phyloP scores from a whole-genome alignment of 1,139 yeast species.

The Pichia sp. region DNA sequence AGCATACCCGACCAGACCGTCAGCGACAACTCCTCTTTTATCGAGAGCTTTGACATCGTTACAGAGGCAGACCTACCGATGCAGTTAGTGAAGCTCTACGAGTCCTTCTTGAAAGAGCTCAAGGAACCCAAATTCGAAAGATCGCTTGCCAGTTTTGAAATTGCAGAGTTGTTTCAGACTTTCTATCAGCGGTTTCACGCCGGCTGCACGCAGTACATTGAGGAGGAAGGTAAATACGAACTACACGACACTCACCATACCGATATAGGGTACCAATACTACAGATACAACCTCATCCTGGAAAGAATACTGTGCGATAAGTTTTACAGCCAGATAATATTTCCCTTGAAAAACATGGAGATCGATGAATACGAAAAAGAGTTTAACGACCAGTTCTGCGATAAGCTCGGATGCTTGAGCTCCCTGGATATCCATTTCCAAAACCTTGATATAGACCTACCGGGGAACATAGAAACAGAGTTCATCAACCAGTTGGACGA shows the following conservation, averaged over 20 bases:
- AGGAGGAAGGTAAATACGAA: slow-evolving; percentile 23
- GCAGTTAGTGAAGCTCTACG: slow-evolving; percentile 34
- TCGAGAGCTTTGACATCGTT: slow-evolving; percentile 19
- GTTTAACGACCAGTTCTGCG: slow-evolving; percentile 25
- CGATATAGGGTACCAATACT: slow-evolving; percentile 26
- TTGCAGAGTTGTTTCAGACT: slow-evolving; percentile 49
- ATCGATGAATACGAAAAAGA: slow-evolving; percentile 30
- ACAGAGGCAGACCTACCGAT: slow-evolving; percentile 34
- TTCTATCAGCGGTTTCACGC: slow-evolving; percentile 41
- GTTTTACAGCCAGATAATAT: slow-evolving; percentile 39
- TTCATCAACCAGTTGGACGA: slow-evolving; percentile 23
- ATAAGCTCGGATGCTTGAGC: slow-evolving; percentile 27
- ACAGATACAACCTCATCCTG: slow-evolving; percentile 34
- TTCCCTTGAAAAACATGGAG: slow-evolving; percentile 28
- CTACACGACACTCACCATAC: slow-evolving; percentile 28
- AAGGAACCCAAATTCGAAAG: slow-evolving; percentile 52
- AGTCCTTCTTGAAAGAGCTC: slow-evolving; percentile 44
- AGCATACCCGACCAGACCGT: neutral
- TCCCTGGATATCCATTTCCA: slow-evolving; percentile 24
- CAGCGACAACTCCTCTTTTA: slow-evolving; percentile 12
- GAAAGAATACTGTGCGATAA: slow-evolving; percentile 40
- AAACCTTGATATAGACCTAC: slow-evolving; percentile 29
- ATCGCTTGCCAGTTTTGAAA: slow-evolving; percentile 51
- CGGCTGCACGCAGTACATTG: slow-evolving; percentile 27
- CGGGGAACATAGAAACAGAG: slow-evolving; percentile 21